phyloP scores from a whole-genome alignment of 495 filamentous ascomycete species.

The Staphylotrichum longicolle region DNA sequence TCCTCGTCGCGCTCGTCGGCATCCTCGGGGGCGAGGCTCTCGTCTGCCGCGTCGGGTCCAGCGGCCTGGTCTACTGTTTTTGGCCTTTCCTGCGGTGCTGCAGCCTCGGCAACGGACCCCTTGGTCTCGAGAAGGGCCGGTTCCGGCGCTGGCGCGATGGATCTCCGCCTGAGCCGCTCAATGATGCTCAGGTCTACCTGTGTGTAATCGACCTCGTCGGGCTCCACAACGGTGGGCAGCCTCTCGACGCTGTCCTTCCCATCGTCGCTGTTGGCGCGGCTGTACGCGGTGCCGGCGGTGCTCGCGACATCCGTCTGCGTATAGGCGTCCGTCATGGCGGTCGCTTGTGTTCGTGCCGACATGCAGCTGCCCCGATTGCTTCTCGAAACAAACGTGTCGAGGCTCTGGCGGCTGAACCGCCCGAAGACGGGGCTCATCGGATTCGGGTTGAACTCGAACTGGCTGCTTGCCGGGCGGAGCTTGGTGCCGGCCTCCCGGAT shows the following conservation, averaged over 20 bases:
- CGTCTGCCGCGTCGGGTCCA: not conserved
- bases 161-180: conserved; percentile 32
- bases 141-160: conserved; percentile 22
- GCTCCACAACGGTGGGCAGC: conserved; percentile 40
- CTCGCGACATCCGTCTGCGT: conserved; percentile 54
- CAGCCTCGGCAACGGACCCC: not conserved
- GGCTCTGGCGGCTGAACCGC: conserved; percentile 65
- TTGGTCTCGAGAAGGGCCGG: conserved; percentile 12
- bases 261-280: conserved; percentile 48
- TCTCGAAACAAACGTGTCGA: conserved; percentile 57
- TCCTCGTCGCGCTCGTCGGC: conserved; percentile 37
- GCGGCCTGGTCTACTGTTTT: conserved; percentile 1
- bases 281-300: conserved; percentile 50
- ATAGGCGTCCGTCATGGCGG: conserved; percentile 57
- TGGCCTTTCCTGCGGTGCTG: not conserved
- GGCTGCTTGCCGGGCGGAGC: conserved; percentile 63
- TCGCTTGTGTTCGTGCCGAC: conserved; percentile 54
- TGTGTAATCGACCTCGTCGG: conserved; percentile 53
- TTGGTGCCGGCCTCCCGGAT: conserved; percentile 81
- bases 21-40: not conserved
- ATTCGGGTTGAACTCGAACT: conserved; percentile 76
- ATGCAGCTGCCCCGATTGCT: conserved; percentile 68
- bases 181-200: conserved; percentile 51
- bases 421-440: conserved; percentile 73
- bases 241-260: conserved; percentile 41